A percentile compares a stretch with the other conserved stretches of the same genome.
phyloP scores from a whole-genome alignment of 352 stramenopile species.

The Phytophthora brassicae region DNA sequence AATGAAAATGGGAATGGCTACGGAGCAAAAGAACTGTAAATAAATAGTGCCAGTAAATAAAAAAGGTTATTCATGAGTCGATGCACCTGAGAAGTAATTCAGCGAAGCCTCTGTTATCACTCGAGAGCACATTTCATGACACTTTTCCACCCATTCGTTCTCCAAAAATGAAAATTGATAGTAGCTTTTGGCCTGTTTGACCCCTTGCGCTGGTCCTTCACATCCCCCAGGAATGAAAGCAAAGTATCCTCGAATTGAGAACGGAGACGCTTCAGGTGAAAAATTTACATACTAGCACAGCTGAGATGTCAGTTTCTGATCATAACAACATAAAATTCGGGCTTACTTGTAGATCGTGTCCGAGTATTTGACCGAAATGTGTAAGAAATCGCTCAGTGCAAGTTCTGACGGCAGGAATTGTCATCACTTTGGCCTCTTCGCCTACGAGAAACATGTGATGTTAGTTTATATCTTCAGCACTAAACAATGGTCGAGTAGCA shows the following conservation, averaged over 20 bases:
- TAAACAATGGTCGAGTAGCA: background rate
- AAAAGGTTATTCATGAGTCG: background rate
- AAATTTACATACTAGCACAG: conserved; percentile 39
- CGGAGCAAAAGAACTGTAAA: background rate
- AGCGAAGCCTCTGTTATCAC: conserved; percentile 44
- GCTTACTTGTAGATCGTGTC: conserved; percentile 43
- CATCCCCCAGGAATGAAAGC: conserved; percentile 44
- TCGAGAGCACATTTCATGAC: conserved; percentile 49
- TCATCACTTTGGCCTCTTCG: conserved; percentile 11
- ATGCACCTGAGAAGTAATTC: conserved; percentile 32
- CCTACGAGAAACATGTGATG: conserved; percentile 10
- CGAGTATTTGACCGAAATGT: conserved; percentile 48
- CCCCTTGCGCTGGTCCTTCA: conserved; percentile 32
- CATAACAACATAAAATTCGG: background rate
- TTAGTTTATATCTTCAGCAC: background rate
- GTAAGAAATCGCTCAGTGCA: conserved; percentile 42
- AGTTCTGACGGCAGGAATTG: conserved; percentile 28
- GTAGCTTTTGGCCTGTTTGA: conserved; percentile 65
- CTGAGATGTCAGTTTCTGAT: background rate
- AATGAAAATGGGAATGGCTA: conserved; percentile 78
- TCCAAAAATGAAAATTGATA: conserved; percentile 77
- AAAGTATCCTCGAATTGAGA: conserved; percentile 57
- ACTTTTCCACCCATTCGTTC: conserved; percentile 63
- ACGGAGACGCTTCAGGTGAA: conserved; percentile 14
- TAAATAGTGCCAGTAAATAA: background rate